These are phyloP conservation scores for Amanita pallidorosea DNA, from an alignment of 768 basidiomycete species.

Conservation along the genomic window DNA sequence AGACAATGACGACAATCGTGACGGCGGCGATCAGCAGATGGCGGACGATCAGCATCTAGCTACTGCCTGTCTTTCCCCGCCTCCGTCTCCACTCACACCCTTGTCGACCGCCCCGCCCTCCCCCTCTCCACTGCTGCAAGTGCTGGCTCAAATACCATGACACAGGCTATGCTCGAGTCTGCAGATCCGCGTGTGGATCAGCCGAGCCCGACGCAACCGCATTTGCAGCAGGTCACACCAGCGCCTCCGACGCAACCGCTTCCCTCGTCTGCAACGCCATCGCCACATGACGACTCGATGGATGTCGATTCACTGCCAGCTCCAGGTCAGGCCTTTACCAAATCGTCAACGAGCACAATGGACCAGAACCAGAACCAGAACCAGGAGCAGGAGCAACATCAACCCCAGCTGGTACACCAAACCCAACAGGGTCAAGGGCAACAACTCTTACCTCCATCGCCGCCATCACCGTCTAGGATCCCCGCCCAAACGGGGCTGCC, in stretches of 20 bases:
- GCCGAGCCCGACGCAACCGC: neutral
- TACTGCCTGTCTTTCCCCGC: neutral
- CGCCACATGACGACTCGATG: neutral
- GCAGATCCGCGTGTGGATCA: neutral
- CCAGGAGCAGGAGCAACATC: neutral
- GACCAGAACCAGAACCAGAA: neutral
- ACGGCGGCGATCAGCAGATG: neutral
- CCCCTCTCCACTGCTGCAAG: neutral
- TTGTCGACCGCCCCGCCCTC: slow-evolving; percentile 3
- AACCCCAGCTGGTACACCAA: neutral
- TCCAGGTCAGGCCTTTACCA: neutral
- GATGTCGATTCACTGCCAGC: neutral
- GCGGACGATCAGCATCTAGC: neutral
- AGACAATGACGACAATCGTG: neutral
- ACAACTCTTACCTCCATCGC: neutral
- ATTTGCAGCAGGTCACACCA: neutral
- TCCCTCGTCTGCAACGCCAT: neutral
- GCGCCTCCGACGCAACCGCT: neutral
- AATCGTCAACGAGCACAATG: neutral
- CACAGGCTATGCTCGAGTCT: neutral
- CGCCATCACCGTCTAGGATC: neutral
- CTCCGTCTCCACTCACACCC: neutral
- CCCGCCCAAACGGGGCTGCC: neutral
- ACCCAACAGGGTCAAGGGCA: neutral
- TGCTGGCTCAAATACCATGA: too few relatives aligned